phyloP scores from a whole-genome alignment of 1,284 basidiomycete species.

The Cutaneotrichosporon sp. region DNA sequence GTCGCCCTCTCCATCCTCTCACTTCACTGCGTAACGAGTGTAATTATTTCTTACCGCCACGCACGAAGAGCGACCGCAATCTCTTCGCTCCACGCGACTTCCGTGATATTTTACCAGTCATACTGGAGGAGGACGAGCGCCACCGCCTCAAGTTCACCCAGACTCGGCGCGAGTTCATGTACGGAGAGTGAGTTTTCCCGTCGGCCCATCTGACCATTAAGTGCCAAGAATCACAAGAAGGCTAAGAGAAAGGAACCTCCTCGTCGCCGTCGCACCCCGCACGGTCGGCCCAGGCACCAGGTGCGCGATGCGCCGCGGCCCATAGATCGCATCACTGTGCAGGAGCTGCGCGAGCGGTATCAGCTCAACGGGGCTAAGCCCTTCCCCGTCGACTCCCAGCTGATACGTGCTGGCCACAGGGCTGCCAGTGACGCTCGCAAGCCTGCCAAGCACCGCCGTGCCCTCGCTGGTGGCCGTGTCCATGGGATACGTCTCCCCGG shows the following conservation, averaged over 20 bases:
- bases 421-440: neutral
- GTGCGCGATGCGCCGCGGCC: neutral
- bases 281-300: neutral
- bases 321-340: neutral
- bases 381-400: slow-evolving; percentile 5
- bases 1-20: neutral
- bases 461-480: neutral
- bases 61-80: neutral
- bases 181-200: neutral
- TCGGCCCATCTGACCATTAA: neutral
- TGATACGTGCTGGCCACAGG: slow-evolving; percentile 4
- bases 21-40: neutral
- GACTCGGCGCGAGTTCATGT: neutral
- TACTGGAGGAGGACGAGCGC: slow-evolving; percentile 7
- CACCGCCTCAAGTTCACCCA: slow-evolving; percentile 1
- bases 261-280: neutral
- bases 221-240: slow-evolving; percentile 6
- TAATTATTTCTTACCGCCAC: neutral
- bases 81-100: too few species aligned
- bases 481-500: neutral
- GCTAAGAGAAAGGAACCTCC: neutral
- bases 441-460: neutral
- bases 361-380: neutral
- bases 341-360: neutral
- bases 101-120: neutral